Conservation (phyloP, 2,329 filamentous ascomycete species). For the Penicillium sp. region DNA sequence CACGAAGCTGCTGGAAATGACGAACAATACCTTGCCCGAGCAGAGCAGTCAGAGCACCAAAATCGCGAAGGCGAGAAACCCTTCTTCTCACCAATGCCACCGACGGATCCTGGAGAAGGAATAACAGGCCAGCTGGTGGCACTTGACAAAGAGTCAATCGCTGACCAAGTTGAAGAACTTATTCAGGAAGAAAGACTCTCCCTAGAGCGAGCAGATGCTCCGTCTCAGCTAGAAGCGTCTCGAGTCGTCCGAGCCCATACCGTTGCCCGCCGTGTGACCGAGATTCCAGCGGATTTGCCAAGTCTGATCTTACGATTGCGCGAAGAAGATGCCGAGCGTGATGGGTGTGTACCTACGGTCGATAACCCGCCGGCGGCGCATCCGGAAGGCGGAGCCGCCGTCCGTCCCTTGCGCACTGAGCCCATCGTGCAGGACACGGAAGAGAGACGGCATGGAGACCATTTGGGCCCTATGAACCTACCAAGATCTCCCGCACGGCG, state of each 20-base stretch:
- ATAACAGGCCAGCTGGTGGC: conserved; percentile 7
- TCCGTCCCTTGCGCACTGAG: conserved; percentile 5
- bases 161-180: conserved; percentile 10
- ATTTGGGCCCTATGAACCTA: conserved; percentile 8
- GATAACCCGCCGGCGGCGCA: conserved; percentile 3
- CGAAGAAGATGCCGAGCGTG: conserved; percentile 8
- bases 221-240: conserved; percentile 7
- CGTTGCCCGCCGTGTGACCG: conserved; percentile 10
- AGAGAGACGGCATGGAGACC: conserved; percentile 4
- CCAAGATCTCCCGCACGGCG: conserved; percentile 6
- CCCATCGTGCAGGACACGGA: conserved; percentile 7
- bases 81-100: conserved; percentile 7
- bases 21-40: conserved; percentile 7
- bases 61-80: conserved; percentile 8
- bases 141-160: conserved; percentile 7
- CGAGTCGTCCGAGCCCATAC: conserved; percentile 4
- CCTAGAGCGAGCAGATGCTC: conserved; percentile 3
- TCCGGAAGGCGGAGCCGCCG: conserved; percentile 6
- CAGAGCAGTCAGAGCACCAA: conserved; percentile 8
- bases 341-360: conserved; percentile 8
- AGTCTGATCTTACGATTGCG: conserved; percentile 10
- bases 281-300: conserved; percentile 10
- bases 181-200: conserved; percentile 6
- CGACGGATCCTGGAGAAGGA: conserved; percentile 6
- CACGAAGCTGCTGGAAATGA: conserved; percentile 10